Percentiles rank a stretch among this genome's conserved stretches.
Evolutionary conservation across 768 basidiomycete species (phyloP).

Genomic region (Fomitopsis serialis): DNA sequence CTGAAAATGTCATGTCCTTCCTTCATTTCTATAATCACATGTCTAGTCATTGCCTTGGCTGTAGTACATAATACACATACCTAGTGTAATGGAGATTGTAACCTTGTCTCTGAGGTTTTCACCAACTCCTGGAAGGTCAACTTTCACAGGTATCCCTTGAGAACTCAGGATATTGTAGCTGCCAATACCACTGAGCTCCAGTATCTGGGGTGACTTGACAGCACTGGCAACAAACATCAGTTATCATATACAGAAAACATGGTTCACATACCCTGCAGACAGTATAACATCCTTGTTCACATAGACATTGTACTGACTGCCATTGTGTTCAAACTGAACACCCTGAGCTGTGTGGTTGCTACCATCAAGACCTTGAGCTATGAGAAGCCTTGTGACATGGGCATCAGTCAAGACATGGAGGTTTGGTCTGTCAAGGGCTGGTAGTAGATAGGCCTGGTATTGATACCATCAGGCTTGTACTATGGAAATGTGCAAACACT

Average conservation of each 20-base stretch:
- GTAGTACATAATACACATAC: too few species aligned
- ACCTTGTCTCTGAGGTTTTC: slow-evolving; percentile 46
- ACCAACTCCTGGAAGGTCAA: slow-evolving; percentile 43
- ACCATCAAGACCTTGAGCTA: background rate
- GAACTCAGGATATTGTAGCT: slow-evolving; percentile 24
- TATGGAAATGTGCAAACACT: too few species aligned
- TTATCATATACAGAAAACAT: too few species aligned
- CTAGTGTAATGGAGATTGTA: too few species aligned
- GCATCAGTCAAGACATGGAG: slow-evolving; percentile 24
- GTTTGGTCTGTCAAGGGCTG: slow-evolving; percentile 19
- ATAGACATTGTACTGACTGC: slow-evolving; percentile 22
- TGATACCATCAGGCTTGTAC: background rate
- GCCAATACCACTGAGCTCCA: slow-evolving; percentile 47
- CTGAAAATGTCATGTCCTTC: too few species aligned
- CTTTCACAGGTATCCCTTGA: slow-evolving; percentile 28
- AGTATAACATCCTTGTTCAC: slow-evolving; percentile 41
- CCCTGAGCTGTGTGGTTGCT: slow-evolving; percentile 25
- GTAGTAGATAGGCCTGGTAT: slow-evolving; percentile 15
- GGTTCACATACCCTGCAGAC: slow-evolving; percentile 23
- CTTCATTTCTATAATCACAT: too few species aligned
- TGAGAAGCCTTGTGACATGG: slow-evolving; percentile 12
- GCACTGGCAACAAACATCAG: slow-evolving; percentile 26
- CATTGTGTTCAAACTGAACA: slow-evolving; percentile 28
- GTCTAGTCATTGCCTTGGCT: too few species aligned
- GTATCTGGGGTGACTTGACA: slow-evolving; percentile 39